These are phyloP conservation scores for Ceratocystiopsis sp. DNA, from an alignment of 2,329 filamentous ascomycete species.

Conservation along the genomic window DNA sequence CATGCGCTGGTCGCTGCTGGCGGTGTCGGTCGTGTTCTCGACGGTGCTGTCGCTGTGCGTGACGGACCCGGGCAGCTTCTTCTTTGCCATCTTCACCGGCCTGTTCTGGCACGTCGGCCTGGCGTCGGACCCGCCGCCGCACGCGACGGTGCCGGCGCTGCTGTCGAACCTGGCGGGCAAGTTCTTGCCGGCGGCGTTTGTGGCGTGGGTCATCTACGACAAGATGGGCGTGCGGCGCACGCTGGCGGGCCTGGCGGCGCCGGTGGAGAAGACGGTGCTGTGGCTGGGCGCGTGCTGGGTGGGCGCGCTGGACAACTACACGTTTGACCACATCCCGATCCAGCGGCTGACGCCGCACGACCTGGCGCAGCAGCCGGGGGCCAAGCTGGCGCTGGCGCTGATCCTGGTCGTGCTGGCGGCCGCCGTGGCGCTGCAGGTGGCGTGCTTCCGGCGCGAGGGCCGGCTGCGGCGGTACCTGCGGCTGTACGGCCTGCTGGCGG, in stretches of 20 bases:
- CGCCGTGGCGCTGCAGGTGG: conserved; percentile 61
- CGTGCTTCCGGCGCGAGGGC: conserved; percentile 72
- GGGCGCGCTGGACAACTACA: conserved; percentile 85
- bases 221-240: conserved; percentile 63
- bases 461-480: conserved; percentile 61
- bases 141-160: conserved; percentile 49
- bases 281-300: conserved; percentile 88
- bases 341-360: conserved; percentile 83
- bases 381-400: conserved; percentile 61
- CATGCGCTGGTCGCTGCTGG: conserved; percentile 68
- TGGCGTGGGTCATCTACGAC: conserved; percentile 72
- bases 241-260: conserved; percentile 55
- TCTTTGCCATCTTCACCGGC: conserved; percentile 64
- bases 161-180: conserved; percentile 65
- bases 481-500: conserved; percentile 54
- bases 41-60: conserved; percentile 67
- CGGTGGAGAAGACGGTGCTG: conserved; percentile 76
- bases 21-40: conserved; percentile 66
- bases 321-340: conserved; percentile 85
- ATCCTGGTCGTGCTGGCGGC: conserved; percentile 54
- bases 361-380: conserved; percentile 74
- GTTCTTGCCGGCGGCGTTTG: conserved; percentile 74
- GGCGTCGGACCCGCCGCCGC: conserved; percentile 68
- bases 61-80: conserved; percentile 62
- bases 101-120: conserved; percentile 83